Evolutionary conservation across 2,329 filamentous ascomycete species (phyloP), one percentile per base, ranked within the genome.

Genomic region (Stachybotrys echinatus): DNA sequence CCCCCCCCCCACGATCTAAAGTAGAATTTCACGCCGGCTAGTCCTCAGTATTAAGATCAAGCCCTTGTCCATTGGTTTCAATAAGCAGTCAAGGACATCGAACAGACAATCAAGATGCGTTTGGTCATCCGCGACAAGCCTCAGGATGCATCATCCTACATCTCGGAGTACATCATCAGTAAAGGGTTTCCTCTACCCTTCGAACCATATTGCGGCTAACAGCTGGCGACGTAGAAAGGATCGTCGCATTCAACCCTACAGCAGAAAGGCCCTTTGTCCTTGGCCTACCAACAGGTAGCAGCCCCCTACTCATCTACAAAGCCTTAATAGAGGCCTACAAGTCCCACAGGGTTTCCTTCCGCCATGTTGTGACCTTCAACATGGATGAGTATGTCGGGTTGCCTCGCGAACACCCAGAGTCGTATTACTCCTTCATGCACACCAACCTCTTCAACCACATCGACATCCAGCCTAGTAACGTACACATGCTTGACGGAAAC

Each of bases 371-470:
- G 55, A 90, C 87, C 3, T 91, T 90, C 74, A 86, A 88, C 65
- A 87, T 89, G 86, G 87, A 90, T 68, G 86, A 90, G 70, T 90
- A 90, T 63, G 84, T 90, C 54, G 84, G 82, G 45, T 77, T 90
- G 46, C 81, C 87, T 19, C 79, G 84, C 55, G 83, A 87, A 58
- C 87, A 91, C 65, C 85, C 87, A 4, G 83, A 89, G 64, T 87
- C 82, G 63, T 91, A 91, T 68, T 87, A 90, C 72, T 84, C 81
- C 60, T 92, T 89, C 73, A 91, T 91, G 87, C 89, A 88, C 76
- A 84, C 83, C 69, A 78, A 90, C 69, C 88, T 91, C 71, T 91
- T 92, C 72, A 84, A 83, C 42, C 86, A 76, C 55, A 80, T 90
- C 57, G 83, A 91, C 63, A 81, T 91, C 53, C 75, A 79, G 49